phyloP scores from a whole-genome alignment of 805 yeast species.

The Danielia reshetovae region DNA sequence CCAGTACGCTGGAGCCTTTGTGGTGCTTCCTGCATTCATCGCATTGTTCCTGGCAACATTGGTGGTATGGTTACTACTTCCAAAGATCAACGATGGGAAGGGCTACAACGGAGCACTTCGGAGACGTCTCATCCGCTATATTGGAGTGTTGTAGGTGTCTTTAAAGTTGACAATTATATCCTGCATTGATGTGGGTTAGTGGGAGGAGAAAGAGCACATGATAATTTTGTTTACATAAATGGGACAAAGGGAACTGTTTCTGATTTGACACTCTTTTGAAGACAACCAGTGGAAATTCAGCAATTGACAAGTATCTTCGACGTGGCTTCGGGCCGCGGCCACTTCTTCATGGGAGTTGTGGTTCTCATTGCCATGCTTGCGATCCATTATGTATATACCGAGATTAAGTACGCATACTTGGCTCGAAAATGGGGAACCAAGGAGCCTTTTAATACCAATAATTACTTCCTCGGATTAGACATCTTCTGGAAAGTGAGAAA shows the following conservation, averaged over 20 bases:
- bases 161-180: too few relatives aligned
- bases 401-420: constrained; percentile 1
- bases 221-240: not conserved
- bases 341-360: too few relatives aligned
- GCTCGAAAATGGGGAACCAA: constrained; percentile 8
- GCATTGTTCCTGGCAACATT: constrained; percentile 32
- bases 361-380: too few relatives aligned
- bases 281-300: too few relatives aligned
- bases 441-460: constrained; percentile 1
- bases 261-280: not conserved
- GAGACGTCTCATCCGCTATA: too few relatives aligned
- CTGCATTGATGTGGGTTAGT: not conserved
- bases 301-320: too few relatives aligned
- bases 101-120: not conserved
- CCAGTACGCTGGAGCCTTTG: constrained; percentile 43
- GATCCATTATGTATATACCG: not conserved
- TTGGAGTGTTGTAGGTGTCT: too few relatives aligned
- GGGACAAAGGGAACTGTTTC: too few relatives aligned
- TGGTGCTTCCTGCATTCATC: constrained; percentile 47
- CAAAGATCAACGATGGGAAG: constrained; percentile 19
- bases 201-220: not conserved
- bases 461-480: not conserved
- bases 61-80: constrained; percentile 38
- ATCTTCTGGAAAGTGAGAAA: constrained; percentile 1
- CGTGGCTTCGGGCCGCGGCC: too few relatives aligned